Evolutionary conservation across 345 rosid species (phyloP), one percentile per base, ranked within the genome.

Genomic region (Camelina neglecta): DNA sequence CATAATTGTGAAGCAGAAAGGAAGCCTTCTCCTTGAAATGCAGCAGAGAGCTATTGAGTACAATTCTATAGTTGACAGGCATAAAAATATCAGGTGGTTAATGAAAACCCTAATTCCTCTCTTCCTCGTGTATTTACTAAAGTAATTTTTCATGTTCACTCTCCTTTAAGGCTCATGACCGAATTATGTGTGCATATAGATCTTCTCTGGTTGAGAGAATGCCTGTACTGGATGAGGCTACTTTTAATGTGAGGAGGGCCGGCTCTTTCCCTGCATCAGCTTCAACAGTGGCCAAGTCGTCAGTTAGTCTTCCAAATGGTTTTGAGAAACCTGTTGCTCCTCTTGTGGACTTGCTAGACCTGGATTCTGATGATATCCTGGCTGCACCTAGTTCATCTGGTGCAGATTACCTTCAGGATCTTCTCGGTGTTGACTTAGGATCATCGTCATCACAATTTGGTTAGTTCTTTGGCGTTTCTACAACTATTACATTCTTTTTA

Each of bases 11-110:
- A 96, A 89, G 72, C 85, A 86, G 73, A 96, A 89, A 83, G 93
- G 93, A 58, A 91, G 85, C 82, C 84, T 96, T 85, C 90, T 89
- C 81, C 99, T 96, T 77, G 99, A 96, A 81, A 86, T 93, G 90
- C 99, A 96, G 91, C 99, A 96, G 75, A 87, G 99, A 81, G 92
- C 98, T 60, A 86, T 92, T 10, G 99, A 95, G 75, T 95, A 92
- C 79, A 89, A 85, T 75, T 87, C 94, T 73, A 84, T 94, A 80
- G 83, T 94, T 63, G 93, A 84, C 85, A 94, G 86, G 90, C 98
- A 94, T 81, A 86, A 76, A 78, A 86, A 83, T 74, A 90, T 94
- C 69, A 87, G 95, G 98, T 91, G 73, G 36, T 72, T 45, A 47
- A 48, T 74, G 67, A 54, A 58, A 66, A 36, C 7, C 23, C 45